Base-by-base conservation (phyloP, 306 rosid species). In the Lathyrus sativus region DNA sequence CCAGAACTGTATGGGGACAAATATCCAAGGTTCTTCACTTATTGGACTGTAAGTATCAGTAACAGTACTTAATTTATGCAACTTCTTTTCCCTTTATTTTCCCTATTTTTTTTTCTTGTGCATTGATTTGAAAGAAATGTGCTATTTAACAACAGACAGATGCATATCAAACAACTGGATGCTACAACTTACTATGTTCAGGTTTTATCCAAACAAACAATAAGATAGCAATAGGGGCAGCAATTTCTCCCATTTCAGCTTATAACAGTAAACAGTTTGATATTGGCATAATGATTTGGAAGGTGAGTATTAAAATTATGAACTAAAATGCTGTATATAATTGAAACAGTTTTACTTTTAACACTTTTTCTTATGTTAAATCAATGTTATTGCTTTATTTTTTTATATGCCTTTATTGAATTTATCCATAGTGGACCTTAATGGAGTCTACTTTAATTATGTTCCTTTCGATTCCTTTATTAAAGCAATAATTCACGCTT, bases 181-280 rank as follows among this genome's bases (percentile, higher is more conserved):
- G 99, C 85, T 93, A 93, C 88, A 93, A 93, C 69, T 84, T 93
- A 76, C 79, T 95, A 1, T 95, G 99, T 77, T 95, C 97, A 51
- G 99, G 99, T 22, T 95, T 95, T 84, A 82, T 95, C 62, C 99
- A 95, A 84, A 95, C 97, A 5, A 95, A 90, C 80, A 95, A 88
- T 81, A 95, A 59, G 68, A 86, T 95, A 83, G 96, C 99, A 50
- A 90, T 95, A 62, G 99, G 99, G 46, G 99, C 99, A 48, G 90
- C 99, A 64, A 95, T 95, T 15, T 84, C 90, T 70, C 99, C 99
- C 62, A 90, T 92, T 80, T 95, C 99, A 41, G 68, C 62, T 48
- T 90, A 77, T 71, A 81, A 83, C 53, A 86, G 85, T 51, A 84
- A 90, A 80, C 99, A 95, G 70, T 95, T 95, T 84, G 99, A 95